Conservation (phyloP, 257 asterid genomes). For the Gentiana straminea region DNA sequence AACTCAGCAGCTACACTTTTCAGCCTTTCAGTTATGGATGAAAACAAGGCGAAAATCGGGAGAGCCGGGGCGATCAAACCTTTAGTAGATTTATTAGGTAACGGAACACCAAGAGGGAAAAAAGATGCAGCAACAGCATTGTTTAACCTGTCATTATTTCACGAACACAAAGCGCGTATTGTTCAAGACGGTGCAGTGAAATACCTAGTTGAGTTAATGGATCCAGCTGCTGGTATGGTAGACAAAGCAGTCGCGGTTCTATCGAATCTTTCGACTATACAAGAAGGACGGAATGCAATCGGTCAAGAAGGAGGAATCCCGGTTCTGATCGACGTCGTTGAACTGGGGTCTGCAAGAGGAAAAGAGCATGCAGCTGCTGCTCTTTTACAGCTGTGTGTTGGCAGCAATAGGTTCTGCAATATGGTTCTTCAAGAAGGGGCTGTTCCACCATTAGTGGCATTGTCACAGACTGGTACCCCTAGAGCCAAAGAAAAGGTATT, state of each 20-base stretch:
- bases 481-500: slow-evolving; percentile 33
- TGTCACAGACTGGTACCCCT: slow-evolving; percentile 35
- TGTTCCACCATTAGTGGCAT: slow-evolving; percentile 30
- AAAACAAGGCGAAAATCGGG: slow-evolving; percentile 28
- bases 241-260: slow-evolving; percentile 36
- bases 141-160: slow-evolving; percentile 29
- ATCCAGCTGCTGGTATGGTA: slow-evolving; percentile 35
- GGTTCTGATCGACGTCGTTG: slow-evolving; percentile 31
- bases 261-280: slow-evolving; percentile 28
- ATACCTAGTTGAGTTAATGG: slow-evolving; percentile 31
- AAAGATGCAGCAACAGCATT: slow-evolving; percentile 30
- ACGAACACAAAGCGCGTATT: slow-evolving; percentile 28
- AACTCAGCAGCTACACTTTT: slow-evolving; percentile 35
- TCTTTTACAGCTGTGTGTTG: slow-evolving; percentile 25
- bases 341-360: slow-evolving; percentile 32
- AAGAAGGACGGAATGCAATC: slow-evolving; percentile 25
- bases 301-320: slow-evolving; percentile 30
- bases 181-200: slow-evolving; percentile 32
- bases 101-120: slow-evolving; percentile 31
- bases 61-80: slow-evolving; percentile 29
- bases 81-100: slow-evolving; percentile 25
- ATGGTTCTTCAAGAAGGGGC: slow-evolving; percentile 34
- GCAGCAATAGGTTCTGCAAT: slow-evolving; percentile 27
- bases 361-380: slow-evolving; percentile 36
- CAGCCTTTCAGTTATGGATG: slow-evolving; percentile 33